Evolutionary conservation across 345 rosid genomes (phyloP).

Genomic region (Hibiscus syriacus): DNA sequence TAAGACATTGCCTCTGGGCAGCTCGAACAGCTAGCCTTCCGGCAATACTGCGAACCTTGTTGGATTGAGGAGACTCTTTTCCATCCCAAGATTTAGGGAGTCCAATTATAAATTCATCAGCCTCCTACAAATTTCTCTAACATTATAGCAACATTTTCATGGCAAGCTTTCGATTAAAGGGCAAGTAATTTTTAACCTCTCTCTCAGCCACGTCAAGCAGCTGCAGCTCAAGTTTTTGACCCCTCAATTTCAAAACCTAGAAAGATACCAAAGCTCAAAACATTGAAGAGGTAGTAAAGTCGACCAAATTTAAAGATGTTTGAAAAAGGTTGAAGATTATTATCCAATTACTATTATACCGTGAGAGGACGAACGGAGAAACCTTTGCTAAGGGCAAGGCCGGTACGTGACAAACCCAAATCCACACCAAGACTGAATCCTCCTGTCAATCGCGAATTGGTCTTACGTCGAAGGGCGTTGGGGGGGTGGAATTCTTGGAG

Average conservation of each 20-base stretch:
- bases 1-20: slow-evolving; percentile 48
- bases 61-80: slow-evolving; percentile 72
- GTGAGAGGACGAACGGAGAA: slow-evolving; percentile 68
- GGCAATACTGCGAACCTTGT: slow-evolving; percentile 72
- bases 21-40: slow-evolving; percentile 76
- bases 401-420: slow-evolving; percentile 72
- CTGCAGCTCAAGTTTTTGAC: slow-evolving; percentile 66
- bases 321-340: too few species aligned
- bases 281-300: not conserved
- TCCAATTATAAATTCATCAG: slow-evolving; percentile 76
- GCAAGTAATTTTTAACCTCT: slow-evolving; percentile 29
- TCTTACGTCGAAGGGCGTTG: slow-evolving; percentile 59
- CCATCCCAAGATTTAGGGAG: slow-evolving; percentile 78
- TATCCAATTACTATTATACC: slow-evolving; percentile 35
- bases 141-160: not conserved
- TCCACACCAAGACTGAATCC: slow-evolving; percentile 91
- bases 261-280: not conserved
- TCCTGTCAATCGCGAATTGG: slow-evolving; percentile 54
- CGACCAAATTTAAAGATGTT: not conserved
- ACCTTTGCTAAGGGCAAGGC: slow-evolving; percentile 81
- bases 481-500: slow-evolving; percentile 53
- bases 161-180: not conserved
- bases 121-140: slow-evolving; percentile 34
- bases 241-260: slow-evolving; percentile 71
- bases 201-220: slow-evolving; percentile 63